Conservation (phyloP, 1,284 basidiomycete species). For the Leccinum subatratum region DNA sequence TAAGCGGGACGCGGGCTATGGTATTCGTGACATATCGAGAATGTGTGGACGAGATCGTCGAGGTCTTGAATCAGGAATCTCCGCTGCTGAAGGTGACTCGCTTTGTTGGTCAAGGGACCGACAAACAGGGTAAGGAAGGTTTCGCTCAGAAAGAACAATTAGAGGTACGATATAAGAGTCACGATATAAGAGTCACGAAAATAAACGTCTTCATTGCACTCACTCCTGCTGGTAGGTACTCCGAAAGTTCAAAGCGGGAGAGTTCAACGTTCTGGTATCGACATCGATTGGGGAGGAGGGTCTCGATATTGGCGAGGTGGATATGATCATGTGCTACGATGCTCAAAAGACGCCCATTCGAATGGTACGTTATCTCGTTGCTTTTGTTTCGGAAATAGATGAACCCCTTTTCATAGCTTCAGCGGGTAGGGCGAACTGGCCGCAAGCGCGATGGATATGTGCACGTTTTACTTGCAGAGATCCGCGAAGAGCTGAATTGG, state of each 20-base stretch:
- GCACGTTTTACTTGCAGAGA: slow-evolving; percentile 89
- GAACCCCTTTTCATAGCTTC: slow-evolving; percentile 55
- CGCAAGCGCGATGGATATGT: slow-evolving; percentile 88
- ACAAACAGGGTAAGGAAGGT: slow-evolving; percentile 84
- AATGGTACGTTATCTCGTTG: slow-evolving; percentile 59
- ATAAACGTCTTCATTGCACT: slow-evolving; percentile 1
- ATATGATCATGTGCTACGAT: slow-evolving; percentile 95
- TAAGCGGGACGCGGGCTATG: slow-evolving; percentile 77
- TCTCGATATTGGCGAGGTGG: slow-evolving; percentile 99
- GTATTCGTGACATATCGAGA: slow-evolving; percentile 90
- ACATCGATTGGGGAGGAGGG: slow-evolving; percentile 99
- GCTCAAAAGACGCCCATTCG: slow-evolving; percentile 95
- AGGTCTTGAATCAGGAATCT: slow-evolving; percentile 64
- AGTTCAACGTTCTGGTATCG: slow-evolving; percentile 90
- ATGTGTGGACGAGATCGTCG: slow-evolving; percentile 88
- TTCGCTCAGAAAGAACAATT: slow-evolving; percentile 90
- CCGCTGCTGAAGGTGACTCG: slow-evolving; percentile 74
- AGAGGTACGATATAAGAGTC: slow-evolving; percentile 46
- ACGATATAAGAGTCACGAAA: slow-evolving; percentile 4
- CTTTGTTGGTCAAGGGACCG: slow-evolving; percentile 89
- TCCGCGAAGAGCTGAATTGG: slow-evolving; percentile 89
- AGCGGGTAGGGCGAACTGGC: slow-evolving; percentile 94
- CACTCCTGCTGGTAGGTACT: slow-evolving; percentile 56
- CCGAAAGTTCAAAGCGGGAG: slow-evolving; percentile 80
- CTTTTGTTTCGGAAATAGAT: background rate